Percentiles rank a stretch among this genome's conserved stretches.
Evolutionary conservation across 176 grass and related monocot species (phyloP).

Genomic region (Ensete glaucum): DNA sequence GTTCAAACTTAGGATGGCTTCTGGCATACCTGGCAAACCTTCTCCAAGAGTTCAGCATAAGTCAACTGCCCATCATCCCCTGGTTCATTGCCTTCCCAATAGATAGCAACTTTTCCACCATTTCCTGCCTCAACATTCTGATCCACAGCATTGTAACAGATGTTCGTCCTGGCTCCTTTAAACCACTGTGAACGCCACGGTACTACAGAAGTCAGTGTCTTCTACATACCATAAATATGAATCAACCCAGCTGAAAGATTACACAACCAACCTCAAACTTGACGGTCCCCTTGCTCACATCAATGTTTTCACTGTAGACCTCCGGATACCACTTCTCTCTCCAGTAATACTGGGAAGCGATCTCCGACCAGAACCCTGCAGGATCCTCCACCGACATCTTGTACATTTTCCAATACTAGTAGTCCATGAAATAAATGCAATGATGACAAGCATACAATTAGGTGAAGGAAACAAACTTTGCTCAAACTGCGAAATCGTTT

Average conservation of each 20-base stretch:
- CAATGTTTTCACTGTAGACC: constrained; percentile 62
- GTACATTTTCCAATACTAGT: constrained; percentile 77
- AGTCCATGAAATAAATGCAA: constrained; percentile 22
- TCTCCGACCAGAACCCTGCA: constrained; percentile 73
- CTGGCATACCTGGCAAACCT: constrained; percentile 75
- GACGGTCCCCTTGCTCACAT: constrained; percentile 59
- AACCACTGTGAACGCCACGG: constrained; percentile 54
- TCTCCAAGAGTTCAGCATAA: constrained; percentile 70
- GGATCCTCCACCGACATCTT: constrained; percentile 65
- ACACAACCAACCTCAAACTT: constrained; percentile 48
- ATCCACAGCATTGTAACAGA: constrained; percentile 89
- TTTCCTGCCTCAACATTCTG: constrained; percentile 57
- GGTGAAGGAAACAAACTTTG: not conserved
- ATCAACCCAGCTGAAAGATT: not conserved
- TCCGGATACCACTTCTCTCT: constrained; percentile 69
- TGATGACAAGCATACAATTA: constrained; percentile 3
- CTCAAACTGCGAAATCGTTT: not conserved
- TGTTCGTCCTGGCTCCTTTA: constrained; percentile 80
- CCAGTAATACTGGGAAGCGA: constrained; percentile 66
- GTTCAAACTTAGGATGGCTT: not conserved
- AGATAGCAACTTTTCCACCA: constrained; percentile 67
- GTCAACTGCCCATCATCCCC: constrained; percentile 60
- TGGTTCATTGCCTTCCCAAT: constrained; percentile 83
- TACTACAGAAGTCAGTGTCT: constrained; percentile 1
- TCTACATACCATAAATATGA: not conserved